phyloP scores from a whole-genome alignment of 2,329 filamentous ascomycete genomes.

The Cyclaneusma minus region DNA sequence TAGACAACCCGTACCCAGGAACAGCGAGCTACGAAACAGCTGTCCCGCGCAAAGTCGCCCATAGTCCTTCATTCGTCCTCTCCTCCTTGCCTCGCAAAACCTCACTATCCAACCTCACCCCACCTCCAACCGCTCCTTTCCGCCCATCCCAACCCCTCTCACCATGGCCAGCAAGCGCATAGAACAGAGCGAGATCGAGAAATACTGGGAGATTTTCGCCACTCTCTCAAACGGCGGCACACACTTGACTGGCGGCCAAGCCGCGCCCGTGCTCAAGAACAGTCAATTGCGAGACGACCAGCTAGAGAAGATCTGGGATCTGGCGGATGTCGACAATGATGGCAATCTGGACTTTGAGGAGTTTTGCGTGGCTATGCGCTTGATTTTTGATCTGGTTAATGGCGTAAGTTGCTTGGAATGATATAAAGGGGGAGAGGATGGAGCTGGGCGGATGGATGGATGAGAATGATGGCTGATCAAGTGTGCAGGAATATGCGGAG shows the following conservation, averaged over 20 bases:
- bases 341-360: slow-evolving; percentile 98
- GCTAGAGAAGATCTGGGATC: slow-evolving; percentile 93
- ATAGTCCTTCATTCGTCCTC: too few relatives aligned
- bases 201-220: slow-evolving; percentile 69
- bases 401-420: slow-evolving; percentile 43
- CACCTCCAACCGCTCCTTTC: too few relatives aligned
- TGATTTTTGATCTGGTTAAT: slow-evolving; percentile 95
- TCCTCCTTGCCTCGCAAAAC: too few relatives aligned
- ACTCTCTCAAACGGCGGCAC: slow-evolving; percentile 47
- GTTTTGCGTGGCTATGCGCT: slow-evolving; percentile 96
- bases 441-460: background rate
- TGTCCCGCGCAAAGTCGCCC: too few relatives aligned
- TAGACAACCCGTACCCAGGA: too few relatives aligned
- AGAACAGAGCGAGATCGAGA: slow-evolving; percentile 59
- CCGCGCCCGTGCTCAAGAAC: slow-evolving; percentile 59
- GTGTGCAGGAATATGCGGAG: slow-evolving; percentile 65
- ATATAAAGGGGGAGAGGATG: slow-evolving; percentile 3
- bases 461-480: slow-evolving; percentile 3
- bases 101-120: too few relatives aligned
- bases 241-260: slow-evolving; percentile 53
- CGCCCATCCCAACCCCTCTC: too few relatives aligned
- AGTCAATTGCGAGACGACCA: slow-evolving; percentile 61
- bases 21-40: too few relatives aligned
- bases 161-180: slow-evolving; percentile 34
- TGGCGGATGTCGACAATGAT: slow-evolving; percentile 94